Evolutionary conservation across 495 filamentous ascomycete species (phyloP), one percentile per base, ranked within the genome.

Genomic region (Antarctomyces pellizariae): DNA sequence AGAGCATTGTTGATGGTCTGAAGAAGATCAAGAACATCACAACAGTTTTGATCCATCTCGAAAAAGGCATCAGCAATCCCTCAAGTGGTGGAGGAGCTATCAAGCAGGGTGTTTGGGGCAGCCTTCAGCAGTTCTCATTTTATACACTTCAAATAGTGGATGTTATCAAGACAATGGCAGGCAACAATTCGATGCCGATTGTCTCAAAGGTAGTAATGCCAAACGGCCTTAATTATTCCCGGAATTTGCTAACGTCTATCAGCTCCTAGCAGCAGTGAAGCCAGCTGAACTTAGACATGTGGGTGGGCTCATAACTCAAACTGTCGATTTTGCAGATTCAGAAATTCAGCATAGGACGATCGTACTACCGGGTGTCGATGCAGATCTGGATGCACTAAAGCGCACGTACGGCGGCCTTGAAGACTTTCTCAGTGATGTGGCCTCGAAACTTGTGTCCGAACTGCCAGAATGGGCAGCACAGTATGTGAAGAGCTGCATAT

Each of bases 321-420:
- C 71, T 19, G 65, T 97, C 24, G 79, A 93, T 43, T 83, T 92
- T 36, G 62, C 82, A 26, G 61, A 67, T 26, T 83, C 82, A 3
- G 63, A 63, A 16, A 65, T 75, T 15, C 71, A 71, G 33, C 62
- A 71, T 27, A 66, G 71, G 16, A 79, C 74, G 0, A 67, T 78
- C 3, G 70, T 95, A 2, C 60, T 62, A 13, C 53, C 57, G 15
- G 75, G 78, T 5, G 52, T 89, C 3, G 75, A 89, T 36, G 53
- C 62, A 11, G 62, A 75, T 11, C 59, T 95, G 4, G 89, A 95
- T 39, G 53, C 59, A 15, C 57, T 84, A 44, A 89, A 80, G 45
- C 57, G 61, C 26, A 62, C 54, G 13, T 91, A 86, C 33, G 64
- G 80, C 32, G 76, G 78, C 2, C 54, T 91, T 30, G 69, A 68